Evolutionary conservation across 2,329 filamentous ascomycete genomes (phyloP).

Genomic region (Aspergillus brasiliensis): DNA sequence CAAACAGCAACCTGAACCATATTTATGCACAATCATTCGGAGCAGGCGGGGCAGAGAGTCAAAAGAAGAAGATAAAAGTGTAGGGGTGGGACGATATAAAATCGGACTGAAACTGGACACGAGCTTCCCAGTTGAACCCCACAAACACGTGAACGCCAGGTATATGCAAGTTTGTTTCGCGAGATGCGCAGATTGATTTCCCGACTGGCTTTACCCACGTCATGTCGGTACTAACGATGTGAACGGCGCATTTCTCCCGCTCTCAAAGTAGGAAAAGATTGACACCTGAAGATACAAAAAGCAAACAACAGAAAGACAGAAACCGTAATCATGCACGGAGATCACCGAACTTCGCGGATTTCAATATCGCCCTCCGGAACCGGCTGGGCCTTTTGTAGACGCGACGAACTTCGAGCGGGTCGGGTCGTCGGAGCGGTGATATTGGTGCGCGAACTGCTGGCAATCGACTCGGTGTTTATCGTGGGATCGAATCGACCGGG

Average conservation of each 20-base stretch:
- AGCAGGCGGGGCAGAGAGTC: constrained; percentile 6
- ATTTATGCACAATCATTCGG: constrained; percentile 14
- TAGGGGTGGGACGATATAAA: not conserved
- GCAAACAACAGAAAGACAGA: not conserved
- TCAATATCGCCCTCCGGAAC: constrained; percentile 24
- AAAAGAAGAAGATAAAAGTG: not conserved
- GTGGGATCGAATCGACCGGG: constrained; percentile 16
- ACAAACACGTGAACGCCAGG: constrained; percentile 6
- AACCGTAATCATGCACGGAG: not conserved
- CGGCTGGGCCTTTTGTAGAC: constrained; percentile 26
- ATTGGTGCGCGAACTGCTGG: constrained; percentile 34
- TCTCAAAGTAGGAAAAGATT: not conserved
- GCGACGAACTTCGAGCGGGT: constrained; percentile 19
- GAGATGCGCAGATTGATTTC: not conserved
- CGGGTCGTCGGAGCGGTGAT: constrained; percentile 19
- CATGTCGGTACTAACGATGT: not conserved
- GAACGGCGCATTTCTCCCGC: not conserved
- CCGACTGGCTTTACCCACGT: not conserved
- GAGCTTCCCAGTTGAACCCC: constrained; percentile 1
- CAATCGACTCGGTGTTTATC: constrained; percentile 23
- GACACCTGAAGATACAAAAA: not conserved
- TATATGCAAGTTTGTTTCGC: constrained; percentile 9
- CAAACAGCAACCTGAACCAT: constrained; percentile 7
- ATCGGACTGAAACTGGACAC: constrained; percentile 5
- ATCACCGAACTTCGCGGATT: constrained; percentile 29